Percentiles rank a stretch among this genome's conserved stretches.
phyloP scores from a whole-genome alignment of 1,284 basidiomycete genomes.

The Volvariella volvacea region DNA sequence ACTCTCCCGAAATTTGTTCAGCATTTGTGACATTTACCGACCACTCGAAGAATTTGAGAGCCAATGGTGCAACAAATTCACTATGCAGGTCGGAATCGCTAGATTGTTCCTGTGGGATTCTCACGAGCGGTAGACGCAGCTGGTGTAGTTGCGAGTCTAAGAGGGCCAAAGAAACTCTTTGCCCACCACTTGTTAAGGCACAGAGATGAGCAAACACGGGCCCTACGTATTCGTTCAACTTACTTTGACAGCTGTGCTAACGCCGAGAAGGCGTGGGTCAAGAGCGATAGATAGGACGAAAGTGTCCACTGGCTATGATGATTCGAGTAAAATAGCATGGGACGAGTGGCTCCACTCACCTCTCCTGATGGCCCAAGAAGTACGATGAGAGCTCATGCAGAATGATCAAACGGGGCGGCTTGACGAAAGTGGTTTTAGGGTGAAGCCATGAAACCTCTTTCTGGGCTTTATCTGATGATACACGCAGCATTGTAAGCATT shows the following conservation, averaged over 20 bases:
- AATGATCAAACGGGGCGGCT: conserved; percentile 41
- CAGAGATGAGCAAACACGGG: too few species aligned
- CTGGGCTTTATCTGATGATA: conserved; percentile 18
- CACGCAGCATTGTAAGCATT: conserved; percentile 47
- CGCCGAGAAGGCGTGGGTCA: conserved; percentile 34
- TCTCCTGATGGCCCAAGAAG: conserved; percentile 26
- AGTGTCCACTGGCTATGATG: conserved; percentile 22
- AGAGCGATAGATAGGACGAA: conserved; percentile 41
- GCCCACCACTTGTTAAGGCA: too few species aligned
- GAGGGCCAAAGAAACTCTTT: conserved; percentile 30
- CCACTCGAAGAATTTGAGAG: conserved; percentile 39
- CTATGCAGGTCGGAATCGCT: conserved; percentile 10
- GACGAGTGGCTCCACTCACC: neutral
- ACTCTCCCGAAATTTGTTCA: too few species aligned
- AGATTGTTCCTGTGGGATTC: too few species aligned
- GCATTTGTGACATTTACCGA: conserved; percentile 7
- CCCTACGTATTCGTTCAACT: conserved; percentile 11
- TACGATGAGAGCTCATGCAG: conserved; percentile 60
- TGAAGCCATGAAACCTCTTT: conserved; percentile 8
- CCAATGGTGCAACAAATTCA: conserved; percentile 24
- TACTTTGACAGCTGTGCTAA: conserved; percentile 21
- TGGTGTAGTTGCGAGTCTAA: conserved; percentile 58
- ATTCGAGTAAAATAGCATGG: conserved; percentile 3
- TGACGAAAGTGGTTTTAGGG: conserved; percentile 33
- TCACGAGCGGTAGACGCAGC: conserved; percentile 46